Conservation (phyloP, 352 stramenopile genomes). For the Globisporangium emineosum region DNA sequence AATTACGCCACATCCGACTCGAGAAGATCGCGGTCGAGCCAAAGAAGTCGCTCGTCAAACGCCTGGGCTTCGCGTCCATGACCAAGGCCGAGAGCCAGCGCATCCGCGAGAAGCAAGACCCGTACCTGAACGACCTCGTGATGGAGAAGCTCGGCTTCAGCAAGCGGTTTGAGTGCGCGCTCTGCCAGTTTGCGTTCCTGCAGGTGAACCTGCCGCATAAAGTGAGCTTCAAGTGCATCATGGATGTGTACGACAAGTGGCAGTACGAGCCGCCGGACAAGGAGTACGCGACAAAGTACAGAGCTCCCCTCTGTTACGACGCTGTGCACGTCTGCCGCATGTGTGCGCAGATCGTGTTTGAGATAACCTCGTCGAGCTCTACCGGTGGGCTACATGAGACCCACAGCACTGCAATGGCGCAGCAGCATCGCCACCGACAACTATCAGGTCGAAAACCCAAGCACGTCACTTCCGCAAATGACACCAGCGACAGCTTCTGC, state of each 20-base stretch:
- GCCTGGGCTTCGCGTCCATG: constrained; percentile 25
- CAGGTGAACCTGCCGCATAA: constrained; percentile 56
- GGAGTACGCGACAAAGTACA: constrained; percentile 46
- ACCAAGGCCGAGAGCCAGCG: constrained; percentile 19
- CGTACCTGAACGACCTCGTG: constrained; percentile 47
- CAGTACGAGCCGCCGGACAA: constrained; percentile 46
- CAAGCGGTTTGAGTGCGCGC: constrained; percentile 57
- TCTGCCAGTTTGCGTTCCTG: constrained; percentile 57
- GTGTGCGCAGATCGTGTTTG: constrained; percentile 67
- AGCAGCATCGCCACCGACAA: background rate
- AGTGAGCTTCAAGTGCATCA: constrained; percentile 78
- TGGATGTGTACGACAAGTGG: constrained; percentile 69
- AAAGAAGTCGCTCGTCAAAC: constrained; percentile 17
- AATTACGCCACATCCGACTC: constrained; percentile 45
- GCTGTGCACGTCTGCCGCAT: constrained; percentile 68
- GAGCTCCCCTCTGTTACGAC: constrained; percentile 65
- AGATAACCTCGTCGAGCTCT: constrained; percentile 24
- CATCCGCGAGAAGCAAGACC: constrained; percentile 28
- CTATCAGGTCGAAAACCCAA: background rate
- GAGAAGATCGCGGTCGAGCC: constrained; percentile 32
- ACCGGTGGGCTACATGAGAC: background rate
- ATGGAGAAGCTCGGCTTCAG: constrained; percentile 60
- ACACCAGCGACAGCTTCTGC: constrained; percentile 27
- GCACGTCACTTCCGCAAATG: constrained; percentile 11
- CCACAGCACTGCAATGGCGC: background rate